Percentiles rank a stretch among this genome's conserved stretches.
Conservation (phyloP, 225 moss, liverwort and hornwort genomes). For the Pleurozium schreberi region DNA sequence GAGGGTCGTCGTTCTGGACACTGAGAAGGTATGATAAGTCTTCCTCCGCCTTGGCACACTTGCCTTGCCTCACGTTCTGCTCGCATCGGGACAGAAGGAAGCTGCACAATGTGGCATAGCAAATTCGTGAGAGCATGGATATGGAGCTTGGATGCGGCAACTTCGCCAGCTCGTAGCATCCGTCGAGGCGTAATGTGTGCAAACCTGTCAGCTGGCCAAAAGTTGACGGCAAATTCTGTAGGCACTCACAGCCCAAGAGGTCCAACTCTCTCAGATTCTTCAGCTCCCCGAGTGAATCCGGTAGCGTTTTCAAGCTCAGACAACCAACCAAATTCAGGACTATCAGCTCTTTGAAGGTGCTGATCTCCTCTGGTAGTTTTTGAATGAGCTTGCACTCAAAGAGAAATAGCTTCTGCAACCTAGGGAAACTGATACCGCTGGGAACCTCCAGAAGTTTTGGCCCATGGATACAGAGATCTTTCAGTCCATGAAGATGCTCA, state of each 20-base stretch:
- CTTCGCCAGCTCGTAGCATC: not conserved
- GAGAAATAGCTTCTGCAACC: not conserved
- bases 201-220: not conserved
- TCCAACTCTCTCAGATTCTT: not conserved
- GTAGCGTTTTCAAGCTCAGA: not conserved
- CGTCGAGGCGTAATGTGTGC: not conserved
- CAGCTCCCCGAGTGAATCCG: not conserved
- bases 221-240: not conserved
- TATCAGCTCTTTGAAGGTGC: not conserved
- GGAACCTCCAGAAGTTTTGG: not conserved
- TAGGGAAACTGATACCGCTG: not conserved
- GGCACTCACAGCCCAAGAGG: not conserved
- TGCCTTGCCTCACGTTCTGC: not conserved
- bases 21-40: not conserved
- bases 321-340: not conserved
- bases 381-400: not conserved
- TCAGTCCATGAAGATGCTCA: not conserved
- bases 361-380: not conserved
- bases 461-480: not conserved
- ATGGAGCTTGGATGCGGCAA: not conserved
- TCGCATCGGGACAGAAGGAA: not conserved
- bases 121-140: not conserved
- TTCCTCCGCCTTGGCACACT: not conserved
- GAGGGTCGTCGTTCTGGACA: not conserved
- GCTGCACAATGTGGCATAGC: not conserved